Evolutionary conservation across 2,329 filamentous ascomycete genomes (phyloP).

Genomic region (Monilinia fructigena): DNA sequence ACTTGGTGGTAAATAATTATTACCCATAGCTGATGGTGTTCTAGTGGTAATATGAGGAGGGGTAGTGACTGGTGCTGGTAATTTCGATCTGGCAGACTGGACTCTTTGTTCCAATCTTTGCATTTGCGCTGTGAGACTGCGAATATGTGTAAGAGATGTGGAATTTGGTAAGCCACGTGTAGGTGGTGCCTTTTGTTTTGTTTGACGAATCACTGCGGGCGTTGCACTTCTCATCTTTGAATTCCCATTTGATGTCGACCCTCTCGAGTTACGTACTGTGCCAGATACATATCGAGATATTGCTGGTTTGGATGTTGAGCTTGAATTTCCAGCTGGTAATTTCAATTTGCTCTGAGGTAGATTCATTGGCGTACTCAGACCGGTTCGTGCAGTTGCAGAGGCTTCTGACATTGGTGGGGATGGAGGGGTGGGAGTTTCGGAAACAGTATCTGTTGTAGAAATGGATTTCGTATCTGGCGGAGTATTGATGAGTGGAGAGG

Average conservation of each 20-base stretch:
- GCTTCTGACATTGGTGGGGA: constrained; percentile 92
- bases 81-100: constrained; percentile 84
- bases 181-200: constrained; percentile 45
- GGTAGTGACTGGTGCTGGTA: constrained; percentile 76
- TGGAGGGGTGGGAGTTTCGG: constrained; percentile 76
- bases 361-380: constrained; percentile 37
- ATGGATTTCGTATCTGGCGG: constrained; percentile 72
- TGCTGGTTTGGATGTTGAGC: constrained; percentile 53
- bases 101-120: constrained; percentile 92
- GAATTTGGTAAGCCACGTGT: constrained; percentile 50
- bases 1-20: constrained; percentile 51
- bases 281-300: constrained; percentile 30
- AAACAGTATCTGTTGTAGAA: constrained; percentile 55
- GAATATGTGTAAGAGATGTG: constrained; percentile 85
- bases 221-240: constrained; percentile 37
- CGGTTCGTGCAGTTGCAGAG: constrained; percentile 46
- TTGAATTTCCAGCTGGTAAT: constrained; percentile 55
- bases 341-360: constrained; percentile 48
- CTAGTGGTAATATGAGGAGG: constrained; percentile 81
- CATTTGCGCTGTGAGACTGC: constrained; percentile 93
- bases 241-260: constrained; percentile 28
- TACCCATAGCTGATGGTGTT: constrained; percentile 42
- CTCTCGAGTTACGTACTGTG: constrained; percentile 34
- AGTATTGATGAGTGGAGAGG: constrained; percentile 85
- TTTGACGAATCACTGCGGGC: constrained; percentile 42